Evolutionary conservation across 2,329 filamentous ascomycete genomes (phyloP).

Genomic region (Diaporthe eres): DNA sequence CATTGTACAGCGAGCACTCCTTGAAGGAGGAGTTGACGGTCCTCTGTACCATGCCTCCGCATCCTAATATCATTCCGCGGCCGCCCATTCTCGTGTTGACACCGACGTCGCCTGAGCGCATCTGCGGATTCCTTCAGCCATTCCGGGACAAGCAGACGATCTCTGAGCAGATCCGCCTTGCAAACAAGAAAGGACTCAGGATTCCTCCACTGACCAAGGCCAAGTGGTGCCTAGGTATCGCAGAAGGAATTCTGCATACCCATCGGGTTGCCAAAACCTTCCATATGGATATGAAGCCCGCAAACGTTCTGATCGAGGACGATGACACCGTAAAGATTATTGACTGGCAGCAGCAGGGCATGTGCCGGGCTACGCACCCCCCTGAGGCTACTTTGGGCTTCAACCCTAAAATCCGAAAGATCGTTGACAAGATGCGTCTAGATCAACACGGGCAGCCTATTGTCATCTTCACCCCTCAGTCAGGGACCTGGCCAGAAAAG

Average conservation of each 20-base stretch:
- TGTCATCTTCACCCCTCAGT: conserved; percentile 1
- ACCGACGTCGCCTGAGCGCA: background rate
- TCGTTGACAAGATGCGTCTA: conserved; percentile 6
- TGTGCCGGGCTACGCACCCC: conserved; percentile 13
- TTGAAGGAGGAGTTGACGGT: conserved; percentile 9
- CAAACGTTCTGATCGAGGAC: conserved; percentile 9
- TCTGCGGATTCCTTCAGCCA: background rate
- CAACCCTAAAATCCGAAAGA: background rate
- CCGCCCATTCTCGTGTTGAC: conserved; percentile 6
- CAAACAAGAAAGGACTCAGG: background rate
- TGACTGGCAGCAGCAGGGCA: conserved; percentile 18
- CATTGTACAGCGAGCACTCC: conserved; percentile 11
- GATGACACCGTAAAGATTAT: background rate
- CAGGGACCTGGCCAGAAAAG: background rate
- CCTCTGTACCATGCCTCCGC: conserved; percentile 3
- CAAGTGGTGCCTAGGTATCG: conserved; percentile 2
- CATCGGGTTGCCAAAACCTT: conserved; percentile 6
- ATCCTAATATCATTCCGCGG: conserved; percentile 5
- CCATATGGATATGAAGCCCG: conserved; percentile 24
- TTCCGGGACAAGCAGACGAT: conserved; percentile 8
- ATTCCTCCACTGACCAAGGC: background rate
- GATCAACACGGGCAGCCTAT: background rate
- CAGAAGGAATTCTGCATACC: background rate
- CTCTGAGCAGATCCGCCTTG: background rate
- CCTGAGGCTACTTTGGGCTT: background rate